These are phyloP conservation scores for Didymella glomerata DNA, from an alignment of 2,329 filamentous ascomycete species.

Conservation along the genomic window DNA sequence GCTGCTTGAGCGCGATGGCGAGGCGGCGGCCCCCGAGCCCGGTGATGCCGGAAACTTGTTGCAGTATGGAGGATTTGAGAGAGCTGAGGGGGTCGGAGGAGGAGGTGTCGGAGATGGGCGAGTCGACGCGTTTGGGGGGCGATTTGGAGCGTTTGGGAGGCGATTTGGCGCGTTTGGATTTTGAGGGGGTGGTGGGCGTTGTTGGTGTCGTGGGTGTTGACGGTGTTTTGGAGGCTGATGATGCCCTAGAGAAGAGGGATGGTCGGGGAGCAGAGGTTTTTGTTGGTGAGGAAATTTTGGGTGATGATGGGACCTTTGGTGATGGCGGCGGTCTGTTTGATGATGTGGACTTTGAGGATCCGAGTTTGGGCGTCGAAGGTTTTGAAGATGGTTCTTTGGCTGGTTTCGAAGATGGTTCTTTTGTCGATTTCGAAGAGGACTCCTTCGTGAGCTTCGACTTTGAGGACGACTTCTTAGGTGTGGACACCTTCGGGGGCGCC, in stretches of 20 bases:
- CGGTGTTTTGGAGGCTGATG: not conserved
- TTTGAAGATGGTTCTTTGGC: conserved; percentile 5
- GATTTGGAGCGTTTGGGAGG: conserved; percentile 15
- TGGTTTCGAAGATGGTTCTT: conserved; percentile 1
- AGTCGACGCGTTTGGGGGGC: conserved; percentile 14
- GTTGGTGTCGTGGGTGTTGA: not conserved
- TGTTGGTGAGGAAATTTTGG: conserved; percentile 4
- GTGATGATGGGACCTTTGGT: conserved; percentile 7
- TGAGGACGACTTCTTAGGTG: conserved; percentile 12
- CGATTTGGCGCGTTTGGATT: conserved; percentile 7
- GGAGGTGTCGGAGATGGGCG: conserved; percentile 10
- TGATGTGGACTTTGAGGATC: conserved; percentile 1
- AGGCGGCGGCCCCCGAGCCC: conserved; percentile 36
- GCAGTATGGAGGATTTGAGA: conserved; percentile 17
- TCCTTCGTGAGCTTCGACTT: conserved; percentile 11
- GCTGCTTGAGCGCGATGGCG: conserved; percentile 33
- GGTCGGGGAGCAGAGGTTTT: not conserved
- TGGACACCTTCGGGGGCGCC: conserved; percentile 1
- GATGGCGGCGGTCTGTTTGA: conserved; percentile 1
- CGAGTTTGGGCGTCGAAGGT: conserved; percentile 1
- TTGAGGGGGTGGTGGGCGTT: conserved; percentile 2
- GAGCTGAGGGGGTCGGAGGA: conserved; percentile 1
- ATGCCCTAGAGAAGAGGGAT: not conserved
- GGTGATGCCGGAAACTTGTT: conserved; percentile 30
- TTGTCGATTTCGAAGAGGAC: not conserved